Evolutionary conservation across 371 early-diverging fungal genomes (phyloP).

Genomic region (Mortierella sp.): DNA sequence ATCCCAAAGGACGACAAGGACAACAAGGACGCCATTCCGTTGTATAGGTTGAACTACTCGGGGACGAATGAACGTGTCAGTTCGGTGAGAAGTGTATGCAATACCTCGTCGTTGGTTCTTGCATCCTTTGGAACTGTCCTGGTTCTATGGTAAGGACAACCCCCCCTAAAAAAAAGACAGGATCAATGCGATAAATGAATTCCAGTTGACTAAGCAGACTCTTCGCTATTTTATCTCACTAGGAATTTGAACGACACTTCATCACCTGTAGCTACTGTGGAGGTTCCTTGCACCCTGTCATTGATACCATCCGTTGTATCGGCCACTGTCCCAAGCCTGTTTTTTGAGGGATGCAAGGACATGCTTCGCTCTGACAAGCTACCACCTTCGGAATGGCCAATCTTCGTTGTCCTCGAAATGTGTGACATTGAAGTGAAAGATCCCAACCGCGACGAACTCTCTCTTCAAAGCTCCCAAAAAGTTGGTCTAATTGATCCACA

Average conservation of each 20-base stretch:
- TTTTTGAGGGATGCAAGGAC: constrained; percentile 17
- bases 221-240: not conserved
- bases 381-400: constrained; percentile 20
- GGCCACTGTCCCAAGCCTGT: constrained; percentile 26
- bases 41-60: not conserved
- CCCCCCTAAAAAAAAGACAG: too few relatives aligned
- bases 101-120: constrained; percentile 16
- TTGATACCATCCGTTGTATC: constrained; percentile 10
- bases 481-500: too few relatives aligned
- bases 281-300: not conserved
- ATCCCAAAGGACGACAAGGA: constrained; percentile 1
- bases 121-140: constrained; percentile 11
- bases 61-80: not conserved
- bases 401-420: constrained; percentile 17
- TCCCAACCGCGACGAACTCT: too few relatives aligned
- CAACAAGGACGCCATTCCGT: not conserved
- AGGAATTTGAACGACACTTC: constrained; percentile 10
- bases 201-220: not conserved
- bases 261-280: not conserved
- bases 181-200: not conserved
- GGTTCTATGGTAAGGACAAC: constrained; percentile 18
- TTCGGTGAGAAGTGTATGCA: constrained; percentile 11
- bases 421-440: constrained; percentile 8
- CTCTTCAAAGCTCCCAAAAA: too few relatives aligned
- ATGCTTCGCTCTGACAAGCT: constrained; percentile 1